Conservation (phyloP, 306 rosid genomes). For the Prunus davidiana region DNA sequence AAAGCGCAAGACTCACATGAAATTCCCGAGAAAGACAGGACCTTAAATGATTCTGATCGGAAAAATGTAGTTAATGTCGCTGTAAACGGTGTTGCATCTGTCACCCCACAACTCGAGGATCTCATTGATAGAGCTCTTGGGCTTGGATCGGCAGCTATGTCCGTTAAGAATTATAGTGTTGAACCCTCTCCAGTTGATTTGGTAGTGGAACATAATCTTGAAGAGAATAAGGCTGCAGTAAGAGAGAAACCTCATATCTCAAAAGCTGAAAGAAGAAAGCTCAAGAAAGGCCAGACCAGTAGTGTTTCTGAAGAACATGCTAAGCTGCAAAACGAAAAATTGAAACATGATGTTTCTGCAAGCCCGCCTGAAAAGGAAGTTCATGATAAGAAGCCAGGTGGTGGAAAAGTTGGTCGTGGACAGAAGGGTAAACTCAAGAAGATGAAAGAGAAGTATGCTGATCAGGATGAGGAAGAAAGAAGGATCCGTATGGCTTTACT, state of each 20-base stretch:
- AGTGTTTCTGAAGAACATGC: conserved; percentile 39
- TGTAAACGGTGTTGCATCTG: conserved; percentile 48
- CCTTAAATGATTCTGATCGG: conserved; percentile 29
- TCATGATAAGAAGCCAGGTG: conserved; percentile 45
- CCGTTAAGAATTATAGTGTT: conserved; percentile 42
- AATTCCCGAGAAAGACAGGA: conserved; percentile 24
- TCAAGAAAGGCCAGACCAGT: conserved; percentile 66
- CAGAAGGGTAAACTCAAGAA: conserved; percentile 85
- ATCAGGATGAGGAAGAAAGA: conserved; percentile 98
- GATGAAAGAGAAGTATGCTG: conserved; percentile 93
- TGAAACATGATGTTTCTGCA: conserved; percentile 37
- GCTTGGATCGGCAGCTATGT: conserved; percentile 70
- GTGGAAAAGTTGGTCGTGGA: conserved; percentile 79
- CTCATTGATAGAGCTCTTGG: conserved; percentile 89
- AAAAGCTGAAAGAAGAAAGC: conserved; percentile 91
- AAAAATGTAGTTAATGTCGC: conserved; percentile 35
- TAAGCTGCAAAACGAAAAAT: conserved; percentile 41
- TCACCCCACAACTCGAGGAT: conserved; percentile 79
- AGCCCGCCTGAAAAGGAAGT: conserved; percentile 47
- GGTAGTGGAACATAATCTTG: conserved; percentile 37
- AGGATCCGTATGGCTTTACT: conserved; percentile 88
- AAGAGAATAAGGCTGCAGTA: conserved; percentile 48
- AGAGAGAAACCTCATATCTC: conserved; percentile 86
- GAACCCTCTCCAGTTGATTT: conserved; percentile 52
- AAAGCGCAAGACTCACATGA: conserved; percentile 36